Base-by-base conservation (phyloP, 371 early-diverging fungal genomes). In the Rhizopus delemar region DNA sequence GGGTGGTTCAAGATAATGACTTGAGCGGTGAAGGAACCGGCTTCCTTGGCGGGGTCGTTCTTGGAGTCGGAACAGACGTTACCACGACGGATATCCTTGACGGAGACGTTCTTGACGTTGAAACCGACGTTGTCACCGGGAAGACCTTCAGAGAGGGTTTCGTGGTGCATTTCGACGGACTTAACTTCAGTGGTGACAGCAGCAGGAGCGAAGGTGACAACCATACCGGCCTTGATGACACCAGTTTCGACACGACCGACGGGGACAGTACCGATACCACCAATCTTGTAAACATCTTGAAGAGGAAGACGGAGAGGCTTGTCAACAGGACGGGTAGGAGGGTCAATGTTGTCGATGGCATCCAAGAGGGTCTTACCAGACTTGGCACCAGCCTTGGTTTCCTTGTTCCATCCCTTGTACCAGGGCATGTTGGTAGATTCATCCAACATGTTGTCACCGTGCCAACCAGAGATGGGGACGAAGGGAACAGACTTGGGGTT, bases 91-190 rank as follows among this genome's bases (percentile, higher is more conserved):
- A 94, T 92, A 73, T 94, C 93, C 89, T 92, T 92, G 82, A 92
- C 91, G 65, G 93, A 92, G 41, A 94, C 91, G 89, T 91, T 91
- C 91, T 91, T 93, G 80, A 94, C 90, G 91, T 93, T 93, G 91
- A 95, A 93, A 73, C 94, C 94, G 70, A 95, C 95, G 88, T 94
- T 94, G 91, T 97, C 97, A 71, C 97, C 97, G 78, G 97, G 93
- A 53, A 88, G 75, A 86, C 94, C 97, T 85, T 95, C 87, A 65
- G 73, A 74, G 70, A 95, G 86, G 68, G 84, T 82, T 83, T 96
- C 94, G 93, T 96, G 94, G 82, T 95, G 97, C 97, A 95, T 97
- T 86, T 95, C 96, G 64, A 97, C 94, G 83, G 95, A 94, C 88
- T 93, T 93, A 83, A 95, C 97, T 85, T 94, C 94, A 86, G 94